Evolutionary conservation across 192 early-diverging fungal genomes (phyloP), one percentile per base, ranked within the genome.

Genomic region (Coemansia sp.): DNA sequence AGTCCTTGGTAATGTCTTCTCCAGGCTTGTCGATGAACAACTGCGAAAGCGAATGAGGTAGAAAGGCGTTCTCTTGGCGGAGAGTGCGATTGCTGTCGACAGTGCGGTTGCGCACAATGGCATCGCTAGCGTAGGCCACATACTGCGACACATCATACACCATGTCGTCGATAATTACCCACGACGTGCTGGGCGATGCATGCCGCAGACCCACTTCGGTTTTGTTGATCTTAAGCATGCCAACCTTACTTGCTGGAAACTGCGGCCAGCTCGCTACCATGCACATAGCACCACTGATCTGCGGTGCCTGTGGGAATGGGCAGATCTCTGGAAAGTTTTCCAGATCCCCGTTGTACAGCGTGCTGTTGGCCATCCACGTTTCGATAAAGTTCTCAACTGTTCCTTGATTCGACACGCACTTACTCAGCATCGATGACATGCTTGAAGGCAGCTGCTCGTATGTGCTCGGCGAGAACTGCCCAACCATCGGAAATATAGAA

Each of bases 271-370:
- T 47, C 22, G 21, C 28, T 4, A 61, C 28, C 53, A 65, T 44
- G 60, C 78, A 81, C 34, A 28, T 22, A 19, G 78, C 73, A 26
- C 73, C 69, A 19, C 65, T 60, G 1, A 62, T 63, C 67, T 81
- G 72, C n/a, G 78, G 78, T 44, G 72, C 60, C 56, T 81, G 78
- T 27, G 78, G 78, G 38, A 81, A 72, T 41, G 78, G 78, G 23
- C 78, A 81, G 14, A 44, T 30, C 55, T 63, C 56, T 4, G 73
- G 78, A 47, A 75, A 74, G 31, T 26, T 6, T 12, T 49, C 62
- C 0, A 53, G 6, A 9, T 38, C 31, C 27, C 72, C 69, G 5
- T 23, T 49, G 25, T 68, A 75, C 22, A 75, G 50, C 38, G 65
- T 68, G 30, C 53, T 57, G 58, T 71, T 67, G 8, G 58, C 61